These are phyloP conservation scores for Turnera subulata DNA, from an alignment of 345 rosid species.

Conservation along the genomic window DNA sequence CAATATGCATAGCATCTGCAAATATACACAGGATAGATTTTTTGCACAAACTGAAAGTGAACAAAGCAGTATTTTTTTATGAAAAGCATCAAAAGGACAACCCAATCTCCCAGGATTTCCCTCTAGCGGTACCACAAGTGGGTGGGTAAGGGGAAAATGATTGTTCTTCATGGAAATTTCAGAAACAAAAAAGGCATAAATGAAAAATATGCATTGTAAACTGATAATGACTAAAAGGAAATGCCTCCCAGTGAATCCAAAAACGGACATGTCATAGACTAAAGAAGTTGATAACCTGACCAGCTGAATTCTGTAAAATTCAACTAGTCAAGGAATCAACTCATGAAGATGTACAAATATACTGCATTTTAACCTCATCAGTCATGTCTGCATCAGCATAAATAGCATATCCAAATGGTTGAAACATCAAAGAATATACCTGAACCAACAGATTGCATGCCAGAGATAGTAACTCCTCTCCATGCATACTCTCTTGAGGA, in stretches of 20 bases:
- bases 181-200: no score
- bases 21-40: background rate
- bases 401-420: background rate
- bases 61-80: background rate
- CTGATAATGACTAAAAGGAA: no score
- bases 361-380: no score
- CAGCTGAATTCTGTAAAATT: no score
- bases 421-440: constrained; percentile 38
- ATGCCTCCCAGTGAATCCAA: no score
- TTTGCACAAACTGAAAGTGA: background rate
- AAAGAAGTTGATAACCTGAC: no score
- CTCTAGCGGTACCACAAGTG: background rate
- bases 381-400: no score
- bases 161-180: no score
- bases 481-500: constrained; percentile 87
- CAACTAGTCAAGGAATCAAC: no score
- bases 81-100: background rate
- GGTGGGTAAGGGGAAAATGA: no score
- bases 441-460: constrained; percentile 74
- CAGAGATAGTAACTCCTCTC: constrained; percentile 84
- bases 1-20: background rate
- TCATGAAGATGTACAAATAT: no score
- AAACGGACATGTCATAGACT: no score
- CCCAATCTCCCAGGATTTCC: background rate
- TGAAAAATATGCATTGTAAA: background rate